These are phyloP conservation scores for Pholiota molesta DNA, from an alignment of 768 basidiomycete genomes.

Conservation along the genomic window DNA sequence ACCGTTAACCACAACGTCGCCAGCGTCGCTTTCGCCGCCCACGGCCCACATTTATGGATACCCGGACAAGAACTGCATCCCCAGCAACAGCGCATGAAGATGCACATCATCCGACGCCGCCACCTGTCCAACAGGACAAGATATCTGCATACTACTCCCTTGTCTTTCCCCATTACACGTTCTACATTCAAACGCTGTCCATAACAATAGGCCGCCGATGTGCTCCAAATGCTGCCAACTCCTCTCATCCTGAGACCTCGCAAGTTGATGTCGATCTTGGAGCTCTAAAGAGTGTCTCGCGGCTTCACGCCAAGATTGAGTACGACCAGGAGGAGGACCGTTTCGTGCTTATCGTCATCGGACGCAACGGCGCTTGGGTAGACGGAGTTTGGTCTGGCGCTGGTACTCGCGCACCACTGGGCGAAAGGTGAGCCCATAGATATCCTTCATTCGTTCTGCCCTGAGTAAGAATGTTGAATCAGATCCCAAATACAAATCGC, in stretches of 20 bases:
- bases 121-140: conserved; percentile 59
- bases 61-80: conserved; percentile 44
- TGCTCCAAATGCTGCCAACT: conserved; percentile 54
- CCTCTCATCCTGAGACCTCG: conserved; percentile 57
- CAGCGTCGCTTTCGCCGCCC: conserved; percentile 28
- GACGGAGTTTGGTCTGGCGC: conserved; percentile 95
- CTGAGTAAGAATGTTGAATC: conserved; percentile 16
- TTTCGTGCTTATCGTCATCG: conserved; percentile 88
- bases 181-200: conserved; percentile 94
- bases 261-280: conserved; percentile 92
- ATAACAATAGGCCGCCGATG: conserved; percentile 94
- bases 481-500: conserved; percentile 98
- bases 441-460: not conserved
- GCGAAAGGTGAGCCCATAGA: conserved; percentile 62
- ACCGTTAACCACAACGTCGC: conserved; percentile 31
- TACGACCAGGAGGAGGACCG: conserved; percentile 89
- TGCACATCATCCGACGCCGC: conserved; percentile 31
- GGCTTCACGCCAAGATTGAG: conserved; percentile 93
- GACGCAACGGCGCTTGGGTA: conserved; percentile 98
- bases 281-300: conserved; percentile 95
- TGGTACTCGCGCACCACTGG: conserved; percentile 82
- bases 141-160: conserved; percentile 94
- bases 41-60: conserved; percentile 39
- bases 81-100: conserved; percentile 30
- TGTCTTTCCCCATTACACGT: conserved; percentile 92